A percentile compares a stretch with the other conserved stretches of the same genome.
Conservation (phyloP, 2,329 filamentous ascomycete genomes). For the Myriosclerotinia scirpicola region DNA sequence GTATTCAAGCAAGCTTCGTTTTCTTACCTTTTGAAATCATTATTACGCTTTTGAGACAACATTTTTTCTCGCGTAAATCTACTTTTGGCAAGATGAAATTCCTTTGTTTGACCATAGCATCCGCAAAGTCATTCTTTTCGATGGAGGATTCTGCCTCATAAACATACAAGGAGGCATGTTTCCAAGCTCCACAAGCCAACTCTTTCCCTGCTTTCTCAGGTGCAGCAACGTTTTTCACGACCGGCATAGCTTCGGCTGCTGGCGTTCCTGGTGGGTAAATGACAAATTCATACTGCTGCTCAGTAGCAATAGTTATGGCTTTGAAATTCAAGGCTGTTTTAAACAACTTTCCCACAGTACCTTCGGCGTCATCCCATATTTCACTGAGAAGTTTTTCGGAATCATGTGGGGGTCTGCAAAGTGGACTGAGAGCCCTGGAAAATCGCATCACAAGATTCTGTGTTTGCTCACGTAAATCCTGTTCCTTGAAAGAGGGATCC, state of each 20-base stretch:
- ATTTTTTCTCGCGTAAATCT: neutral
- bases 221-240: neutral
- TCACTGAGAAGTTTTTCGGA: neutral
- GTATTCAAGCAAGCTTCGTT: neutral
- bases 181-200: neutral
- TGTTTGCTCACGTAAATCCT: neutral
- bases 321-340: conserved; percentile 15
- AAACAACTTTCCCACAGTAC: neutral
- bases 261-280: conserved; percentile 4
- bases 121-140: neutral
- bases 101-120: neutral
- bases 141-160: conserved; percentile 1
- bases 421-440: neutral
- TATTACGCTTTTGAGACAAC: neutral
- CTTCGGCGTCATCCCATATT: neutral
- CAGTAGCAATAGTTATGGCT: neutral
- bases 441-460: neutral
- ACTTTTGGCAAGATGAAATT: conserved; percentile 2
- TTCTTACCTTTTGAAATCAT: conserved; percentile 3
- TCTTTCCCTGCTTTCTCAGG: neutral
- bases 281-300: neutral
- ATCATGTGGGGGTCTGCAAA: conserved; percentile 10
- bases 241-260: neutral
- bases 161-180: conserved; percentile 7
- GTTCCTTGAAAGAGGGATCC: neutral